Evolutionary conservation across 139 green algal genomes (phyloP).

Genomic region (Limnomonas spitsbergensis): DNA sequence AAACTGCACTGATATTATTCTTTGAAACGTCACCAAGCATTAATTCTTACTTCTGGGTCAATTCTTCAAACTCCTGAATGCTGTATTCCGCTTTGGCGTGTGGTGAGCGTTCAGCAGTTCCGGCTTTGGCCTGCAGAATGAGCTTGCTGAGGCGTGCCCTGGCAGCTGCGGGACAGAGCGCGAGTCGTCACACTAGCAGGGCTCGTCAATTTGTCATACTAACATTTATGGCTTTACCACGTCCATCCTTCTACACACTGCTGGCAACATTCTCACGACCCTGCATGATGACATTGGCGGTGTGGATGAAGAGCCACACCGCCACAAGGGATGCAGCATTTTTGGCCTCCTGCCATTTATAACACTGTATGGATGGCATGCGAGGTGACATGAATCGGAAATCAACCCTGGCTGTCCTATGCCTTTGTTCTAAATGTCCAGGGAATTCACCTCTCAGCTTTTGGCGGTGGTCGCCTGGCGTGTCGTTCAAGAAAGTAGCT

Average conservation of each 20-base stretch:
- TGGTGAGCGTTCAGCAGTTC: constrained; percentile 45
- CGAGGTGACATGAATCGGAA: neutral
- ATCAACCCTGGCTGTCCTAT: neutral
- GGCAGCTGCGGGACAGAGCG: constrained; percentile 55
- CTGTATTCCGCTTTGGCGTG: constrained; percentile 73
- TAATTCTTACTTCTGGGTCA: neutral
- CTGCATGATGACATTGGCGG: too few species aligned
- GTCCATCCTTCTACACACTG: too few species aligned
- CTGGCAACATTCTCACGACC: too few species aligned
- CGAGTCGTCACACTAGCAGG: too few species aligned
- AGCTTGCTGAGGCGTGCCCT: constrained; percentile 66
- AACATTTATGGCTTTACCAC: too few species aligned
- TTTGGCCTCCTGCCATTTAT: too few species aligned
- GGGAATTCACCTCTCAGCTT: constrained; percentile 63
- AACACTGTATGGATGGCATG: neutral
- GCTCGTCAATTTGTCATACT: too few species aligned
- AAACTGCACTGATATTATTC: neutral
- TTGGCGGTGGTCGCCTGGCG: constrained; percentile 74
- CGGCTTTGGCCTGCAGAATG: constrained; percentile 34
- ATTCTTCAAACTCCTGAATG: constrained; percentile 33
- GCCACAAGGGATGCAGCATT: too few species aligned
- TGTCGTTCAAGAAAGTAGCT: constrained; percentile 65
- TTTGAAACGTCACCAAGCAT: neutral
- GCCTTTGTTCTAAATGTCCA: neutral
- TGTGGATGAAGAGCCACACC: too few species aligned